Conservation (phyloP, 2,329 filamentous ascomycete species). For the Paraconiothyrium brasiliense region DNA sequence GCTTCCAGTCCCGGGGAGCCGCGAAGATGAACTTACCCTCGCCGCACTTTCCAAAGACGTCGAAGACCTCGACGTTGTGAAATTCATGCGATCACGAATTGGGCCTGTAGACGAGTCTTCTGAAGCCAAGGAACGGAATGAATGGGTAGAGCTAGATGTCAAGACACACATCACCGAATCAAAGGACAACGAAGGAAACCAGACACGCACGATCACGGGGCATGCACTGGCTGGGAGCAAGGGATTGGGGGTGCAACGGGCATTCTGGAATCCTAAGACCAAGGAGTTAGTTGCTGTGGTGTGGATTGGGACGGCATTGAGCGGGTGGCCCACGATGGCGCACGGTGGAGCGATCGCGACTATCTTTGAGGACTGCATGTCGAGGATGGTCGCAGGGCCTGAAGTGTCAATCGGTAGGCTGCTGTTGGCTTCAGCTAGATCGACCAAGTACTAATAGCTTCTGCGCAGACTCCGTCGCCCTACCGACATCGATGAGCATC, state of each 20-base stretch:
- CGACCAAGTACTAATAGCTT: conserved; percentile 10
- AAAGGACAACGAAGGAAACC: conserved; percentile 24
- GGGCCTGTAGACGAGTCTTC: conserved; percentile 35
- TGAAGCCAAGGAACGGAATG: conserved; percentile 29
- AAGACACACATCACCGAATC: conserved; percentile 24
- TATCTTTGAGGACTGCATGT: conserved; percentile 73
- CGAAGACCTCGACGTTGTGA: conserved; percentile 45
- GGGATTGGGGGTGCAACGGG: conserved; percentile 62
- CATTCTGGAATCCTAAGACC: conserved; percentile 70
- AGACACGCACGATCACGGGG: conserved; percentile 33
- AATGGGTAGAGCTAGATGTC: conserved; percentile 45
- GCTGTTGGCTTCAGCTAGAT: not conserved
- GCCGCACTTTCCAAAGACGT: conserved; percentile 36
- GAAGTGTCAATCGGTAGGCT: conserved; percentile 38
- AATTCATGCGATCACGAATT: conserved; percentile 40
- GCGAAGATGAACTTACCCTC: conserved; percentile 41
- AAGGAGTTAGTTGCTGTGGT: conserved; percentile 71
- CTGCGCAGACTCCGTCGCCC: conserved; percentile 35
- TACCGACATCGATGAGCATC: conserved; percentile 56
- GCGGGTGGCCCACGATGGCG: conserved; percentile 75
- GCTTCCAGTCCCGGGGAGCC: conserved; percentile 37
- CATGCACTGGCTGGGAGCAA: conserved; percentile 50
- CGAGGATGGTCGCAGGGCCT: conserved; percentile 69
- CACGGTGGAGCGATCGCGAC: conserved; percentile 78
- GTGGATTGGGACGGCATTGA: conserved; percentile 70